Percentiles rank a stretch among this genome's conserved stretches.
Evolutionary conservation across 208 protist species (phyloP).

Genomic region (Blechomonas ayalai): DNA sequence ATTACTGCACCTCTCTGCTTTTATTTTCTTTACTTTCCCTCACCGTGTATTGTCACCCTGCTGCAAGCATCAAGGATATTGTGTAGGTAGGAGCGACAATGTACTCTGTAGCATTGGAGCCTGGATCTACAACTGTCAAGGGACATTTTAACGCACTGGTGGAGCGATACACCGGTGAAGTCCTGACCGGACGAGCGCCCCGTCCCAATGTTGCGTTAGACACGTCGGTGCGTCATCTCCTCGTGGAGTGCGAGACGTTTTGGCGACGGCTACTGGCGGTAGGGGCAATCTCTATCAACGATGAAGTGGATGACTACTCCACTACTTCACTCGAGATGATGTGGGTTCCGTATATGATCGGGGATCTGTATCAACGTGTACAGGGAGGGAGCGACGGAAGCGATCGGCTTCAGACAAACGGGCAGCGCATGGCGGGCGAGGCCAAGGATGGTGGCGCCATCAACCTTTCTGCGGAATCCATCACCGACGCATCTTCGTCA

Average conservation of each 20-base stretch:
- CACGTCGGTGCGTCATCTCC: constrained; percentile 19
- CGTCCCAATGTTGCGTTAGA: constrained; percentile 6
- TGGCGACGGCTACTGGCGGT: constrained; percentile 50
- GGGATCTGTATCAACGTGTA: constrained; percentile 75
- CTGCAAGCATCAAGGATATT: no score
- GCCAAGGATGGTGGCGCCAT: not conserved
- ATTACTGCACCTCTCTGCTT: no score
- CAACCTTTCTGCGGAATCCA: not conserved
- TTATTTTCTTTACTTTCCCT: no score
- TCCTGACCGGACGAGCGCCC: constrained; percentile 10
- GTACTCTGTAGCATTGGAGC: no score
- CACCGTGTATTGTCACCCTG: no score
- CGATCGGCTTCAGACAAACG: not conserved
- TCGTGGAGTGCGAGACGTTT: constrained; percentile 55
- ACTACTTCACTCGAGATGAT: constrained; percentile 77
- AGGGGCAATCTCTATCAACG: constrained; percentile 73
- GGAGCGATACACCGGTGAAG: constrained; percentile 29
- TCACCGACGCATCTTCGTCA: not conserved
- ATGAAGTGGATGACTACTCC: constrained; percentile 75
- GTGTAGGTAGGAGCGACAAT: no score
- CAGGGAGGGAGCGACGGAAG: constrained; percentile 21
- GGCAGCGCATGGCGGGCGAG: constrained; percentile 6
- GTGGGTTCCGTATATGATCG: constrained; percentile 76
- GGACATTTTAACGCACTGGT: constrained; percentile 49
- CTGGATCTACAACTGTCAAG: constrained; percentile 48